Conservation (phyloP, 2,329 filamentous ascomycete genomes). For the Fusarium neocosmosporiellum region DNA sequence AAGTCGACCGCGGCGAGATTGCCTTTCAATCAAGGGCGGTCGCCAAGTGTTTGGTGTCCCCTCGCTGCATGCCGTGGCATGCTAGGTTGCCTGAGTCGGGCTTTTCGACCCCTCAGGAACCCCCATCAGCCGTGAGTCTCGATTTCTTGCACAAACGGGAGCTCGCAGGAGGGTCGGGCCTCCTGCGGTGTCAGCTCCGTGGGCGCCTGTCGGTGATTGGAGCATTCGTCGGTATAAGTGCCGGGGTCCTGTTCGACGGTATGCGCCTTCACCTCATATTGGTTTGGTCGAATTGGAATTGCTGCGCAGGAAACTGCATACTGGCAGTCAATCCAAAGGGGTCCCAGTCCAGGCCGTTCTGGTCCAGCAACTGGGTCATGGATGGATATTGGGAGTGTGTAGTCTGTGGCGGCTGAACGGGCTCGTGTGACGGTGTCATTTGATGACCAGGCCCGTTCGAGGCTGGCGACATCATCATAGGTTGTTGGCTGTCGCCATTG, state of each 20-base stretch:
- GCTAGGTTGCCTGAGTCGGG: neutral
- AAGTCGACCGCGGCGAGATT: constrained; percentile 38
- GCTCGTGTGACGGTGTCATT: constrained; percentile 51
- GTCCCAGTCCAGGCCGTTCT: constrained; percentile 85
- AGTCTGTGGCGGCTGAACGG: constrained; percentile 37
- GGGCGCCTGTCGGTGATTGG: constrained; percentile 21
- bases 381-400: constrained; percentile 65
- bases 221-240: constrained; percentile 17
- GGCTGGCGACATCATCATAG: constrained; percentile 55
- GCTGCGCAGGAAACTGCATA: constrained; percentile 92
- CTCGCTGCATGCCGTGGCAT: constrained; percentile 20
- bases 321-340: constrained; percentile 93
- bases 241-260: constrained; percentile 6
- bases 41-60: constrained; percentile 31
- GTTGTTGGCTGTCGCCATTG: constrained; percentile 59
- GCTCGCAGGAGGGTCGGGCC: constrained; percentile 6
- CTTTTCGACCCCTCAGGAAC: constrained; percentile 15
- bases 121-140: constrained; percentile 13
- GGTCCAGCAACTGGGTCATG: constrained; percentile 75
- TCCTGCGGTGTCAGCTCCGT: constrained; percentile 23
- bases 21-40: constrained; percentile 37
- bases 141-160: constrained; percentile 20
- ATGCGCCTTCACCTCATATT: constrained; percentile 57
- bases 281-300: constrained; percentile 78
- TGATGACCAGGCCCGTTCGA: constrained; percentile 53